phyloP scores from a whole-genome alignment of 2,329 filamentous ascomycete genomes.

The Dactylellina cionopaga region DNA sequence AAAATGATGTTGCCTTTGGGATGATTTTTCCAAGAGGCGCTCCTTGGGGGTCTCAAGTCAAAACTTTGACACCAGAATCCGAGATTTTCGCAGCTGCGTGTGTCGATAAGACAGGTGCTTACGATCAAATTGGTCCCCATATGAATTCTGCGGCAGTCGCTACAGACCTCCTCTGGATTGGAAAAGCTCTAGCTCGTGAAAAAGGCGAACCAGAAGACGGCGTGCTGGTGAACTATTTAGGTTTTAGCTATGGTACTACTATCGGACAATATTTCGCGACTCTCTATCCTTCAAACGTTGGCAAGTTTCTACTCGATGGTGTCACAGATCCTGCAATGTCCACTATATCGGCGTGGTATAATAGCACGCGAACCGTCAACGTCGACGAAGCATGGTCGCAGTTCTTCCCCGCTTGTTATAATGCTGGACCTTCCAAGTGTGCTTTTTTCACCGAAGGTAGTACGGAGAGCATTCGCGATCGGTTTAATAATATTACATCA shows the following conservation, averaged over 20 bases:
- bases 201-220: constrained; percentile 25
- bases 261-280: constrained; percentile 46
- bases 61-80: not conserved
- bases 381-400: constrained; percentile 35
- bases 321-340: constrained; percentile 27
- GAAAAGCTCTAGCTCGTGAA: constrained; percentile 41
- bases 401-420: constrained; percentile 25
- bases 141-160: constrained; percentile 46
- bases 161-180: constrained; percentile 40
- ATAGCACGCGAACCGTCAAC: constrained; percentile 3
- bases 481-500: constrained; percentile 27
- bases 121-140: constrained; percentile 33
- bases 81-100: not conserved
- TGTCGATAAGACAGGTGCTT: constrained; percentile 5
- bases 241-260: constrained; percentile 41
- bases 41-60: constrained; percentile 3
- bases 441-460: constrained; percentile 29
- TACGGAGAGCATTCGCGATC: constrained; percentile 3
- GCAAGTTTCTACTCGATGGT: constrained; percentile 33
- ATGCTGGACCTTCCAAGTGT: constrained; percentile 24
- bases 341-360: constrained; percentile 6
- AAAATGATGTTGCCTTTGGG: too few relatives aligned
- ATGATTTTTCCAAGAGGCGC: constrained; percentile 18
- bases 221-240: constrained; percentile 28
- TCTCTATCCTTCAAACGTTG: constrained; percentile 38